Percentiles rank a stretch among this genome's conserved stretches.
phyloP scores from a whole-genome alignment of 768 basidiomycete genomes.

The Boletus speciosus region DNA sequence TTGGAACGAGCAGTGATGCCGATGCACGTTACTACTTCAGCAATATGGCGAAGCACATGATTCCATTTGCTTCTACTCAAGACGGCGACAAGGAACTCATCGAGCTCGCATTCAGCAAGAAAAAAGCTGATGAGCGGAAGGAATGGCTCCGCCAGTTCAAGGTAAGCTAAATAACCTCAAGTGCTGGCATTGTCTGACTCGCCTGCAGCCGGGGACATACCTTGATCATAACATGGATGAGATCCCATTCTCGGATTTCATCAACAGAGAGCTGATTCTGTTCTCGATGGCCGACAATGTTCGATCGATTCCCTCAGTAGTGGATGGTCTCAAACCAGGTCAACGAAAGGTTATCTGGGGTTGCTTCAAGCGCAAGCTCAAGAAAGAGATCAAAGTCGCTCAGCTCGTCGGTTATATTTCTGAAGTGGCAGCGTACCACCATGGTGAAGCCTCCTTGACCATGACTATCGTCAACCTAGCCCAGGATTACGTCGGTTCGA shows the following conservation, averaged over 20 bases:
- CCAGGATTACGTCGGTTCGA: conserved; percentile 91
- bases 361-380: conserved; percentile 92
- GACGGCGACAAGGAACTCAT: conserved; percentile 85
- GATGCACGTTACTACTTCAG: conserved; percentile 94
- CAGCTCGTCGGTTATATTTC: conserved; percentile 95
- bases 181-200: background rate
- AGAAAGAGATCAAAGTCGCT: conserved; percentile 90
- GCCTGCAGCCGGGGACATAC: conserved; percentile 80
- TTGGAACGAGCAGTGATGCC: conserved; percentile 87
- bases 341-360: conserved; percentile 96
- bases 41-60: conserved; percentile 90
- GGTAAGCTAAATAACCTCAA: conserved; percentile 37
- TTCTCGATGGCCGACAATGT: conserved; percentile 99
- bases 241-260: conserved; percentile 89
- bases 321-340: conserved; percentile 95
- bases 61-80: conserved; percentile 80
- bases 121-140: conserved; percentile 97
- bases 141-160: conserved; percentile 96
- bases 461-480: conserved; percentile 92
- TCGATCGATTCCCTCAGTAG: conserved; percentile 92
- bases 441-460: conserved; percentile 86
- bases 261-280: conserved; percentile 95
- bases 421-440: conserved; percentile 94
- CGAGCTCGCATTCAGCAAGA: conserved; percentile 99
- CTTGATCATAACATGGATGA: conserved; percentile 85